These are phyloP conservation scores for Lasiosphaeris hirsuta DNA, from an alignment of 495 filamentous ascomycete species.

Conservation along the genomic window DNA sequence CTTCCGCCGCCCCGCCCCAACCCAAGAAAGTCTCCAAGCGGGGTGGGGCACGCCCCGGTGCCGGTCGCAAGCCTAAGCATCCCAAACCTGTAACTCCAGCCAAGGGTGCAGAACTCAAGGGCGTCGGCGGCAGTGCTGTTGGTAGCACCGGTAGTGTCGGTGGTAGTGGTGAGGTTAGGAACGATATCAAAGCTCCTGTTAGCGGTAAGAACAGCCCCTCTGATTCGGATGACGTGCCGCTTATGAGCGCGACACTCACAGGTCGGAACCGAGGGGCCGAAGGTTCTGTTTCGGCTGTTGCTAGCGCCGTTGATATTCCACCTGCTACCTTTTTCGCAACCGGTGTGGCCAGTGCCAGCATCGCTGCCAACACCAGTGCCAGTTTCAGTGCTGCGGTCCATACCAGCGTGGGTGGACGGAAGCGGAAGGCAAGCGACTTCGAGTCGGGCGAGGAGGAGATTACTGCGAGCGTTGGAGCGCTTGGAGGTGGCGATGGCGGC, in stretches of 20 bases:
- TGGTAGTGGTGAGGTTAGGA: constrained; percentile 3
- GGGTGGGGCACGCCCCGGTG: constrained; percentile 32
- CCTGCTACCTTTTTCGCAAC: background rate
- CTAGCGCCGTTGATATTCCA: background rate
- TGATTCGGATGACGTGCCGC: constrained; percentile 20
- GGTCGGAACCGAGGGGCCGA: background rate
- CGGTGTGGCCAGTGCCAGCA: background rate
- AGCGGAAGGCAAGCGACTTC: constrained; percentile 17
- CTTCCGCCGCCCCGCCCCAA: background rate
- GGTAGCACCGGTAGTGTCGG: background rate
- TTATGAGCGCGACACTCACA: constrained; percentile 7
- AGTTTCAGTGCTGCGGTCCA: background rate
- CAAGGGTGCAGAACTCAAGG: constrained; percentile 5
- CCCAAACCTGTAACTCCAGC: background rate
- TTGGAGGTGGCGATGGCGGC: too few species aligned
- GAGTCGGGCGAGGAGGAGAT: constrained; percentile 9
- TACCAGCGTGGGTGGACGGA: constrained; percentile 3
- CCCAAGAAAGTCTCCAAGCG: constrained; percentile 29
- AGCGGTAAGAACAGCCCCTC: constrained; percentile 2
- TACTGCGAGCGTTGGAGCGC: background rate
- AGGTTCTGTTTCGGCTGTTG: constrained; percentile 1
- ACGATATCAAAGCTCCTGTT: background rate
- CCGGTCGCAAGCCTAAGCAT: constrained; percentile 31
- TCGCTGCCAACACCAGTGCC: background rate
- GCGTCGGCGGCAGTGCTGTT: background rate